These are phyloP conservation scores for Mangifera indica DNA, from an alignment of 345 rosid genomes.

Conservation along the genomic window DNA sequence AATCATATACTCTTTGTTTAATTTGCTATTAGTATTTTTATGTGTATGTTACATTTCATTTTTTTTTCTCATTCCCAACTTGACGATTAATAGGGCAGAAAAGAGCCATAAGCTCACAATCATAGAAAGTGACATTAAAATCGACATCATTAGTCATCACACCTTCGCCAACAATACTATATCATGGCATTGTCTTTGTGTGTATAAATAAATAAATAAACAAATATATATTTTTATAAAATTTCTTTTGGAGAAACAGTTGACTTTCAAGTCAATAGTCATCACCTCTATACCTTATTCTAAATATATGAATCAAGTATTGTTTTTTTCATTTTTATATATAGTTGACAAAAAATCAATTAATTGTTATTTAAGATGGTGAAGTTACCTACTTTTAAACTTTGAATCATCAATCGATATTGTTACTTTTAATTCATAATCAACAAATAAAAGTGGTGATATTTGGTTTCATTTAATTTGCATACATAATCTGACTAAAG, in stretches of 20 bases:
- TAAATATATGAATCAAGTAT: background rate
- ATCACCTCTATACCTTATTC: slow-evolving; percentile 8
- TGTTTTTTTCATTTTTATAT: background rate
- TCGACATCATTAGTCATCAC: slow-evolving; percentile 49
- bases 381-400: too few relatives aligned
- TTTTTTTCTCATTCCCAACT: slow-evolving; percentile 12
- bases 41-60: slow-evolving; percentile 7
- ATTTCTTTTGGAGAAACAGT: slow-evolving; percentile 37
- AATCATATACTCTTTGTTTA: slow-evolving; percentile 40
- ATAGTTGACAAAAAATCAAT: background rate
- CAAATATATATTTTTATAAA: too few relatives aligned
- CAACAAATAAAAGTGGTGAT: too few relatives aligned
- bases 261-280: slow-evolving; percentile 47
- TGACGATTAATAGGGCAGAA: slow-evolving; percentile 30
- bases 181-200: slow-evolving; percentile 44
- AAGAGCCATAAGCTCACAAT: slow-evolving; percentile 39
- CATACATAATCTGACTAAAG: too few relatives aligned
- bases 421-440: too few relatives aligned
- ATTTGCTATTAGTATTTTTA: slow-evolving; percentile 26
- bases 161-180: slow-evolving; percentile 44
- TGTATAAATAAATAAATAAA: background rate
- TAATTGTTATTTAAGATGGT: too few relatives aligned
- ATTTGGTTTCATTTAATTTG: too few relatives aligned
- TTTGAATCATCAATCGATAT: too few relatives aligned
- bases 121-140: slow-evolving; percentile 30